Percentiles rank a stretch among this genome's conserved stretches.
Evolutionary conservation across 2,329 filamentous ascomycete species (phyloP).

Genomic region (Penicillium sp.): DNA sequence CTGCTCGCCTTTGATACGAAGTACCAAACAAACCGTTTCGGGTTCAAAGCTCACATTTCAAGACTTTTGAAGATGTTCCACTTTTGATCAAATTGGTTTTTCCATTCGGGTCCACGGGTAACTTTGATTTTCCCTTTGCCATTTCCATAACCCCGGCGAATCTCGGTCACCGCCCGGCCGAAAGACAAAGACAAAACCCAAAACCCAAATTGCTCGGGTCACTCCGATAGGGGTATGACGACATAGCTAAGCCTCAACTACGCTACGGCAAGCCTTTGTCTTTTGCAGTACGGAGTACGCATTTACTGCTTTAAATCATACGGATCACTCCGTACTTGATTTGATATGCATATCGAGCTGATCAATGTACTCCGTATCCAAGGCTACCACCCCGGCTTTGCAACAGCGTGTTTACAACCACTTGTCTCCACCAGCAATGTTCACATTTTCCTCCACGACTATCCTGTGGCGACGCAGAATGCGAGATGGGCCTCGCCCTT

Average conservation of each 20-base stretch:
- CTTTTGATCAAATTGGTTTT: neutral
- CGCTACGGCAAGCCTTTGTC: neutral
- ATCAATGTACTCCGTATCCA: too few species aligned
- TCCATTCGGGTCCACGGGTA: too few species aligned
- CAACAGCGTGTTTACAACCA: slow-evolving; percentile 6
- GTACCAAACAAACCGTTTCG: neutral
- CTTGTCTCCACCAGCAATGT: slow-evolving; percentile 7
- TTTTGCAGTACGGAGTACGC: neutral
- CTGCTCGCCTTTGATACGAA: neutral
- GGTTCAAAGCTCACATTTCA: neutral
- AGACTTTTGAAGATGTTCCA: neutral
- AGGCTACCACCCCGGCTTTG: too few species aligned
- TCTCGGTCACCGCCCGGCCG: neutral
- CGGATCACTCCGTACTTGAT: neutral
- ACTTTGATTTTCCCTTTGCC: neutral
- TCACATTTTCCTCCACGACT: slow-evolving; percentile 11
- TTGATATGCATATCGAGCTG: neutral
- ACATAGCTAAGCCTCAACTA: slow-evolving; percentile 19
- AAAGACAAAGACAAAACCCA: too few species aligned
- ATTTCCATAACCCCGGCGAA: neutral
- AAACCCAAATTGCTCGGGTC: slow-evolving; percentile 15
- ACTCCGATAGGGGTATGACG: slow-evolving; percentile 19
- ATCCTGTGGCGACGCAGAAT: slow-evolving; percentile 5
- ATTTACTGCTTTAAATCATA: neutral
- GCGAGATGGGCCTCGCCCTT: slow-evolving; percentile 12